Conservation (phyloP, 1,284 basidiomycete genomes). For the Neonothopanus nambi region DNA sequence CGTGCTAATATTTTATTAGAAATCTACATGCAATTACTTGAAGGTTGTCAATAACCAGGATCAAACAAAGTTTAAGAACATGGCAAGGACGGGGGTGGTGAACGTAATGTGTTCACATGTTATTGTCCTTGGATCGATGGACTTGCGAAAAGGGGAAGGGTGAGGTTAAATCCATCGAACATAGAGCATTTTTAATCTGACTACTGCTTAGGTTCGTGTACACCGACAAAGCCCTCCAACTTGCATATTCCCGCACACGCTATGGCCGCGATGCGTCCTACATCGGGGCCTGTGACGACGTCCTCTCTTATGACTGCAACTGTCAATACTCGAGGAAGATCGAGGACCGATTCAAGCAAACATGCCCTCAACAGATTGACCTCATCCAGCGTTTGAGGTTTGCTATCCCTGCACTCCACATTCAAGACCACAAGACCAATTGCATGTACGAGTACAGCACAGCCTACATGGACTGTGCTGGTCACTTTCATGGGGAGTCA, state of each 20-base stretch:
- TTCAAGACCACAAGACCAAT: conserved; percentile 26
- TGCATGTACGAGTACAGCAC: conserved; percentile 24
- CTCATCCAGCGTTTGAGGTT: conserved; percentile 9
- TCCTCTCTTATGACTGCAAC: conserved; percentile 8
- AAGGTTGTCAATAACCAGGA: conserved; percentile 29
- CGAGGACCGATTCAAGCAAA: too few species aligned
- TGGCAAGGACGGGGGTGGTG: conserved; percentile 25
- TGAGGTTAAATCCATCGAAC: neutral
- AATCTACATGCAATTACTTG: conserved; percentile 24
- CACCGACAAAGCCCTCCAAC: neutral
- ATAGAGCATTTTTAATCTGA: neutral
- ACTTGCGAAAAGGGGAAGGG: too few species aligned
- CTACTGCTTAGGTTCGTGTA: neutral
- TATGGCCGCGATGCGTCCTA: neutral
- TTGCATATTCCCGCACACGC: neutral
- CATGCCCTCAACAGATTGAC: too few species aligned
- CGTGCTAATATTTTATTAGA: conserved; percentile 16
- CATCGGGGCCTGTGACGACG: neutral
- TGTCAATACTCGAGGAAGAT: too few species aligned
- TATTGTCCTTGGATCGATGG: conserved; percentile 23
- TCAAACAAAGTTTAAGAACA: conserved; percentile 30
- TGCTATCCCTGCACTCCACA: conserved; percentile 23
- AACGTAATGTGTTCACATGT: conserved; percentile 28
- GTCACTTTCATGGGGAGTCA: conserved; percentile 28
- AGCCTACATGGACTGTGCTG: conserved; percentile 16